Base-by-base conservation (phyloP, 2,329 filamentous ascomycete species). In the Nannizziopsis barbatae region DNA sequence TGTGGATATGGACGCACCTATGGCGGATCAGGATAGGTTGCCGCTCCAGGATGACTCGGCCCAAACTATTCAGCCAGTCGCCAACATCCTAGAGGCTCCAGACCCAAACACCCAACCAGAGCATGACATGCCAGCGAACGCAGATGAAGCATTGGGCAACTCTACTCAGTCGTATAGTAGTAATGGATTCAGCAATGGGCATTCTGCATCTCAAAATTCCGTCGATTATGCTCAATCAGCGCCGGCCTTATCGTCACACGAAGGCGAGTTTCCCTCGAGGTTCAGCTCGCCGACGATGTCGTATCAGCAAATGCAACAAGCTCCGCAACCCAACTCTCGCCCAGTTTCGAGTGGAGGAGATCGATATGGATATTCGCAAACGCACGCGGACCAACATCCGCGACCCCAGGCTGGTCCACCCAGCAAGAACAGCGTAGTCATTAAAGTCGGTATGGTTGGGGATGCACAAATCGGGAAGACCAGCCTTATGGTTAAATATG, bases 401-500 rank as follows among this genome's bases (percentile, higher is more conserved):
- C 64, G 62, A 44, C 60, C 68, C 45, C 65, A 64, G 40, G 53
- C 59, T 45, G 58, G 60, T 38, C 53, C 56, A n/a, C 59, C 56
- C 15, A 62, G 64, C 37, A 73, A 72, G 59, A 73, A 71, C 53
- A 83, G 77, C 60, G 92, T 98, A 33, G 92, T 98, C 50, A 96
- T 98, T 75, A 98, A 98, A 71, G 92, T 98, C 45, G 92, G 92
- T 62, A 98, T 98, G 92, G 92, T 98, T 40, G 92, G 92, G 41
- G 92, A 98, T 71, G 92, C 92, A 50, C 92, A 98, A 69, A 98
- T 98, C 58, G 92, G 92, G 63, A 98, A 98, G 77, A 98, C 92
- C 14, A 95, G 89, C 55, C 71, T 98, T 64, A 98, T 98, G 92
- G 92, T 98, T 62, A 98, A 98, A 68, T 98, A 98, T 63, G 92